These are phyloP conservation scores for Colletotrichum camelliae DNA, from an alignment of 2,329 filamentous ascomycete species.

Conservation along the genomic window DNA sequence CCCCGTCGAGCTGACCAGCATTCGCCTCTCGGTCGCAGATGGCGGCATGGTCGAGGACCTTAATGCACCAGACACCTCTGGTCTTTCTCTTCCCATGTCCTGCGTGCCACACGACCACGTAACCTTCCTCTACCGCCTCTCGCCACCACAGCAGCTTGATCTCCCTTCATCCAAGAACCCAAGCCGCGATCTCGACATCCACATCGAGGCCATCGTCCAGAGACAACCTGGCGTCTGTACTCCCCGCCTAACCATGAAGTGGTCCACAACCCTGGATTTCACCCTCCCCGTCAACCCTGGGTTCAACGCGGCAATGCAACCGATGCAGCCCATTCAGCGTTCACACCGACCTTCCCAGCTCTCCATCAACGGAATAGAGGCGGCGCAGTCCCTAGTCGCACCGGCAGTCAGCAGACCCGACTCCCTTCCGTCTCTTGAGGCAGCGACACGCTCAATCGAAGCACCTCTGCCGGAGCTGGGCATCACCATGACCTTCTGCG, in stretches of 20 bases:
- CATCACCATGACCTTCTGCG: constrained; percentile 77
- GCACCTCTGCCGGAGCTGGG: constrained; percentile 65
- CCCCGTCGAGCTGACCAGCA: constrained; percentile 65
- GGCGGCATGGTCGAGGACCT: constrained; percentile 66
- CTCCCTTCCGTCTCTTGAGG: constrained; percentile 63
- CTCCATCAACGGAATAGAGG: constrained; percentile 62
- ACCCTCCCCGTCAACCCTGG: constrained; percentile 68
- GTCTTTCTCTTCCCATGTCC: constrained; percentile 59
- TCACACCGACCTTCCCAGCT: constrained; percentile 68
- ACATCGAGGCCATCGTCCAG: constrained; percentile 64
- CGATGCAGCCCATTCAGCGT: constrained; percentile 64
- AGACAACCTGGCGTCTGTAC: constrained; percentile 61
- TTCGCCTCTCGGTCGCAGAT: constrained; percentile 62
- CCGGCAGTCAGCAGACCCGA: constrained; percentile 65
- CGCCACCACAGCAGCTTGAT: constrained; percentile 52
- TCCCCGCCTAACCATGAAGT: constrained; percentile 68
- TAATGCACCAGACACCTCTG: constrained; percentile 48
- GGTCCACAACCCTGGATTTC: constrained; percentile 75
- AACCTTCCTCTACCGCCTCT: constrained; percentile 74
- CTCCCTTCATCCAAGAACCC: constrained; percentile 46
- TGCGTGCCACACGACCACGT: constrained; percentile 77
- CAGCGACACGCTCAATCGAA: constrained; percentile 52
- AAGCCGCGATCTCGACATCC: constrained; percentile 61
- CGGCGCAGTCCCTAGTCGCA: constrained; percentile 60
- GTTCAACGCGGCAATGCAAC: constrained; percentile 61